Conservation (phyloP, 345 rosid genomes). For the Linum lewisii region DNA sequence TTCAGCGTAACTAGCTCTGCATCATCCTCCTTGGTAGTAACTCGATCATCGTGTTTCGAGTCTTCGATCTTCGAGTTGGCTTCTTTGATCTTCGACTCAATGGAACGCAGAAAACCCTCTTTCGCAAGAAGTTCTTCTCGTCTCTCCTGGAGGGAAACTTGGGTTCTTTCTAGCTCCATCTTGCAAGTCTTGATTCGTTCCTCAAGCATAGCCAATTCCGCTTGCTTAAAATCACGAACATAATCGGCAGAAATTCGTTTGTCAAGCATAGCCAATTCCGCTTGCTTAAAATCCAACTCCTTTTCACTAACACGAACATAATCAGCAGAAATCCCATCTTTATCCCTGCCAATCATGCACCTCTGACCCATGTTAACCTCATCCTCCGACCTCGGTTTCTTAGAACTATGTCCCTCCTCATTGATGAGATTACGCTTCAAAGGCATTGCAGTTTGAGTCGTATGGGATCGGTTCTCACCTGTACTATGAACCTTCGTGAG, state of each 20-base stretch:
- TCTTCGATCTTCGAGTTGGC: background rate
- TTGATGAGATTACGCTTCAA: no score
- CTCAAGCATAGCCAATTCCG: background rate
- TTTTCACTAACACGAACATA: no score
- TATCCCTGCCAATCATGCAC: no score
- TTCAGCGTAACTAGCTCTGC: background rate
- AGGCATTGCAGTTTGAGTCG: no score
- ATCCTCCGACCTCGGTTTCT: background rate
- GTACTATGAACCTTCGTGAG: no score
- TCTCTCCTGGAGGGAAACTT: background rate
- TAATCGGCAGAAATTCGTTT: background rate
- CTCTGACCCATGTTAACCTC: background rate
- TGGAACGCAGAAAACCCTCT: background rate
- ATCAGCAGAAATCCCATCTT: background rate
- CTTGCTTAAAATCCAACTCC: background rate
- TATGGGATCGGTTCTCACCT: no score
- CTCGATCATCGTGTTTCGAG: background rate
- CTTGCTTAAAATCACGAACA: no score
- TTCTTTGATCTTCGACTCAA: background rate
- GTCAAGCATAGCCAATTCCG: background rate
- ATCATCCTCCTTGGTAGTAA: background rate
- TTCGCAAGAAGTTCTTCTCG: background rate
- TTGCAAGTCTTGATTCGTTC: background rate
- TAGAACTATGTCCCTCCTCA: background rate
- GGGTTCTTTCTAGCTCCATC: background rate